phyloP scores from a whole-genome alignment of 257 asterid species.

The Verbena officinalis region DNA sequence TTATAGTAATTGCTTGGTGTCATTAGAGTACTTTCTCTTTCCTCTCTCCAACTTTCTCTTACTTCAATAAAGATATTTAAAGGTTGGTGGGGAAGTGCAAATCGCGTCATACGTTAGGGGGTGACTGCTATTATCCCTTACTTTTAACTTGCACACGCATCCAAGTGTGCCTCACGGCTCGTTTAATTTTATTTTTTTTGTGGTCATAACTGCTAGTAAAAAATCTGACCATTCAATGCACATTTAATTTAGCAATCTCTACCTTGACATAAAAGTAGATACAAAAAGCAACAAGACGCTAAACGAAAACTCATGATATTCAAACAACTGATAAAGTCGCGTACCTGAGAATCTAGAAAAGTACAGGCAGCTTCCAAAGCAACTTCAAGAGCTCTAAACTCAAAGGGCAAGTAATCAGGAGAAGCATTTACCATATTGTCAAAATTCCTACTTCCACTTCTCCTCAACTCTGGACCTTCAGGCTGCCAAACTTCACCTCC shows the following conservation, averaged over 20 bases:
- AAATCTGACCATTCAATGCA: not conserved
- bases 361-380: conserved; percentile 99
- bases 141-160: too few species aligned
- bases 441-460: conserved; percentile 76
- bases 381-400: conserved; percentile 99
- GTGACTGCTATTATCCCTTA: too few species aligned
- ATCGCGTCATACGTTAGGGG: too few species aligned
- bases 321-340: conserved; percentile 3
- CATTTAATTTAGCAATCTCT: not conserved
- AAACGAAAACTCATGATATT: not conserved
- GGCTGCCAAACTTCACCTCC: conserved; percentile 96
- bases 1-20: too few species aligned
- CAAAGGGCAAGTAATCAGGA: conserved; percentile 98
- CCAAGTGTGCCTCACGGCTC: too few species aligned
- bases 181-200: too few species aligned
- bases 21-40: too few species aligned
- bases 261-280: not conserved
- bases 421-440: conserved; percentile 68
- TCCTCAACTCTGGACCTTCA: conserved; percentile 62
- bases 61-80: too few species aligned
- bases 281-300: not conserved
- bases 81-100: too few species aligned
- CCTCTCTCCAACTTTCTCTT: too few species aligned
- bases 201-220: too few species aligned
- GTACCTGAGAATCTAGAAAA: conserved; percentile 92